Percentiles rank a stretch among this genome's conserved stretches.
phyloP scores from a whole-genome alignment of 306 rosid genomes.

The Trifolium dubium region DNA sequence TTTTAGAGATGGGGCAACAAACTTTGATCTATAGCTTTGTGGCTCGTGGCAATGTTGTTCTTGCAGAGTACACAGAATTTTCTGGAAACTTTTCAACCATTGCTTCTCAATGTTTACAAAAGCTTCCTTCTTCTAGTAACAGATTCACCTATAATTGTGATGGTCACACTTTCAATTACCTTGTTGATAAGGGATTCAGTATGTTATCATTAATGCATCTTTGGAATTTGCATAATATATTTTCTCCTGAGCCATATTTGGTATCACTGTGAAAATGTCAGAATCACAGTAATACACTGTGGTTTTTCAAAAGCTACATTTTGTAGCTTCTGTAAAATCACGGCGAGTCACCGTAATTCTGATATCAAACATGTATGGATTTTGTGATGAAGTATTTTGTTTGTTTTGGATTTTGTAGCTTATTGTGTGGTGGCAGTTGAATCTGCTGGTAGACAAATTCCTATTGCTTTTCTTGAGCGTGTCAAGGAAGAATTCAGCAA shows the following conservation, averaged over 20 bases:
- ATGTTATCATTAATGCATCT: constrained; percentile 26
- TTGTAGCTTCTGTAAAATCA: no score
- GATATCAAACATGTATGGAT: no score
- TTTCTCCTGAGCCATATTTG: no score
- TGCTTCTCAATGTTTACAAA: constrained; percentile 93
- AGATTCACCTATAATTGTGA: constrained; percentile 94
- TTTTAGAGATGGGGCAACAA: constrained; percentile 78
- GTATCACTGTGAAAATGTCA: no score
- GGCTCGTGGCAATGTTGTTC: constrained; percentile 82
- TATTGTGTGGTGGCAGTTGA: constrained; percentile 87
- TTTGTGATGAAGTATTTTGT: constrained; percentile 23
- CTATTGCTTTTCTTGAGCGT: constrained; percentile 86
- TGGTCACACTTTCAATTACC: constrained; percentile 97
- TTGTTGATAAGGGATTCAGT: constrained; percentile 91
- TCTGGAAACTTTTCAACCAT: constrained; percentile 75
- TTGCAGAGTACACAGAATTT: constrained; percentile 85
- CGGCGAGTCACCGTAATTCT: no score
- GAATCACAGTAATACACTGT: no score
- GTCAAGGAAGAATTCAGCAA: constrained; percentile 84
- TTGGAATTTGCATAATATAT: not conserved
- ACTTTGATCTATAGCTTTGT: constrained; percentile 95
- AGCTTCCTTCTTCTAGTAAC: constrained; percentile 89
- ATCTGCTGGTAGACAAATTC: constrained; percentile 89
- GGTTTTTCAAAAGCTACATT: no score
- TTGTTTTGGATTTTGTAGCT: constrained; percentile 57